Percentiles rank a stretch among this genome's conserved stretches.
These are phyloP conservation scores for Fusarium chuoi DNA, from an alignment of 2,329 filamentous ascomycete genomes.

Conservation along the genomic window DNA sequence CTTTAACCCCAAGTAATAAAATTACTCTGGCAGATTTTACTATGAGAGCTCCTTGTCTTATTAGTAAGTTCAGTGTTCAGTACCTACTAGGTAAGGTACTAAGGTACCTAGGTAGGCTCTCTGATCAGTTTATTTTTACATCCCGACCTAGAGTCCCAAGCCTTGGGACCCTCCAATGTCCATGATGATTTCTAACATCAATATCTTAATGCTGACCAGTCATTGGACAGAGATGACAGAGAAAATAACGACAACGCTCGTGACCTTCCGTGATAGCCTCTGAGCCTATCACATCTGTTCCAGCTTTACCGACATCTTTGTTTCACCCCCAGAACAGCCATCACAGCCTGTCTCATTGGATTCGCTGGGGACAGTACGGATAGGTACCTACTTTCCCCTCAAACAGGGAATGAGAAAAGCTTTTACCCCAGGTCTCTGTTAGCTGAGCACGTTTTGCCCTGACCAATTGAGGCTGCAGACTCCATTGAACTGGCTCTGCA, in stretches of 20 bases:
- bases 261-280: slow-evolving; percentile 5
- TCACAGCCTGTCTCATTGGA: background rate
- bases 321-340: slow-evolving; percentile 3
- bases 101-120: background rate
- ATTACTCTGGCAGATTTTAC: background rate
- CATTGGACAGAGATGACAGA: background rate
- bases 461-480: background rate
- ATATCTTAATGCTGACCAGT: background rate
- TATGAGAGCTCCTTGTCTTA: background rate
- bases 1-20: background rate
- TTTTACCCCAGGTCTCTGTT: slow-evolving; percentile 11
- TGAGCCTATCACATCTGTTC: slow-evolving; percentile 16
- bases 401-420: background rate
- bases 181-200: background rate
- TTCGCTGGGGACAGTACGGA: background rate
- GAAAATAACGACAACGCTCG: slow-evolving; percentile 6
- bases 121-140: background rate
- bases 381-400: background rate
- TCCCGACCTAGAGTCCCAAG: background rate
- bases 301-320: slow-evolving; percentile 11
- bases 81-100: too few relatives aligned
- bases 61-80: background rate
- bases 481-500: slow-evolving; percentile 17
- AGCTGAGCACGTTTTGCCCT: background rate
- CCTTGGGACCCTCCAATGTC: background rate